These are phyloP conservation scores for Neodidymelliopsis sp. DNA, from an alignment of 2,329 filamentous ascomycete genomes.

Conservation along the genomic window DNA sequence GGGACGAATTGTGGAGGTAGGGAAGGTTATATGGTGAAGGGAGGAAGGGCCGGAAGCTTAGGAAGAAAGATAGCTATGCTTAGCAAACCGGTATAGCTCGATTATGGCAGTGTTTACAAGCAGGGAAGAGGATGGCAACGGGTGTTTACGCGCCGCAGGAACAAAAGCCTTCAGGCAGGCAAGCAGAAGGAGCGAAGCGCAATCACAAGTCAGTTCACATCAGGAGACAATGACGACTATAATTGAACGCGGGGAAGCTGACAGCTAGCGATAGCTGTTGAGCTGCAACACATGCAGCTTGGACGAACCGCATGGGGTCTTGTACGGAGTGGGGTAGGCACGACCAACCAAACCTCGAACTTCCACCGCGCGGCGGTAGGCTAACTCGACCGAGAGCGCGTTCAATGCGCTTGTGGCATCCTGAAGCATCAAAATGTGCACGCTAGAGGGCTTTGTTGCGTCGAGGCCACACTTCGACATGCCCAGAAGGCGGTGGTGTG, in stretches of 20 bases:
- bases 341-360: constrained; percentile 16
- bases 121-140: constrained; percentile 14
- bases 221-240: constrained; percentile 16
- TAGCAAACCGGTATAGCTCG: constrained; percentile 9
- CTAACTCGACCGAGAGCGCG: constrained; percentile 17
- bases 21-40: constrained; percentile 9
- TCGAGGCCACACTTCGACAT: constrained; percentile 21
- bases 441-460: constrained; percentile 20
- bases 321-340: constrained; percentile 37
- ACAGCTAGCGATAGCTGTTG: constrained; percentile 34
- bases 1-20: constrained; percentile 23
- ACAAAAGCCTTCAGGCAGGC: constrained; percentile 7
- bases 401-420: constrained; percentile 29
- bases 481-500: constrained; percentile 20
- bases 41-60: constrained; percentile 13
- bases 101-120: constrained; percentile 13
- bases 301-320: constrained; percentile 18
- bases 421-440: neutral
- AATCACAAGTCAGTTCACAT: constrained; percentile 13
- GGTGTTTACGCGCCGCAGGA: constrained; percentile 11
- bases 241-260: constrained; percentile 25
- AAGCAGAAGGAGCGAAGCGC: constrained; percentile 10
- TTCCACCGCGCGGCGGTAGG: constrained; percentile 13
- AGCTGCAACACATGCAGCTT: constrained; percentile 36
- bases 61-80: constrained; percentile 4